These are phyloP conservation scores for Malus orientalis DNA, from an alignment of 306 rosid species.

Conservation along the genomic window DNA sequence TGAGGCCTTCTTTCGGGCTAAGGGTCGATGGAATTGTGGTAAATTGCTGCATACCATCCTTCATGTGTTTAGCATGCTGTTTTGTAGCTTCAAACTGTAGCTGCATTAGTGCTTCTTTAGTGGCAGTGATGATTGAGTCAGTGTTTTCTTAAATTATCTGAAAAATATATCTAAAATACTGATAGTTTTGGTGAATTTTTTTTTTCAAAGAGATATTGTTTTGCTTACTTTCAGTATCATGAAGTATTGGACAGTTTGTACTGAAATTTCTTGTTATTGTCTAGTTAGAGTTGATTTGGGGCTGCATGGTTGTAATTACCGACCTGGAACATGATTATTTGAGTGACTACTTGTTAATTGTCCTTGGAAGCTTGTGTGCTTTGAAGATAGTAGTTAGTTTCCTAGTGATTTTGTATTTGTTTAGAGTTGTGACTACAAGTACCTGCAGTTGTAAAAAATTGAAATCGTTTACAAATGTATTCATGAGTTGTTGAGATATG, in stretches of 20 bases:
- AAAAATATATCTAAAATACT: not conserved
- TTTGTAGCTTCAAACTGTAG: not conserved
- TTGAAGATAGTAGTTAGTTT: not conserved
- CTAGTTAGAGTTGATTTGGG: not conserved
- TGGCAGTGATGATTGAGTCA: not conserved
- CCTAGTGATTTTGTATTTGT: not conserved
- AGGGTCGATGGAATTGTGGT: constrained; percentile 99
- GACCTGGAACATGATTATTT: not conserved
- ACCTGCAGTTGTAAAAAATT: not conserved
- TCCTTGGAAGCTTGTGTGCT: not conserved
- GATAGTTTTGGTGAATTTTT: not conserved
- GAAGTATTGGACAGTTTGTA: not conserved
- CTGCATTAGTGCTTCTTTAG: not conserved
- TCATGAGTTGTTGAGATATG: not conserved
- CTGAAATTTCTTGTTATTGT: not conserved
- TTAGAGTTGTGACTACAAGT: not conserved
- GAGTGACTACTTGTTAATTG: not conserved
- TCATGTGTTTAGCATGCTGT: not conserved
- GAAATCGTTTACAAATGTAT: not conserved
- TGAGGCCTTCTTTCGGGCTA: constrained; percentile 86
- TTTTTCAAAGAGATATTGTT: not conserved
- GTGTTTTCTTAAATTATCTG: not conserved
- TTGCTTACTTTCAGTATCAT: not conserved
- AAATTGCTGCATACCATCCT: constrained; percentile 11
- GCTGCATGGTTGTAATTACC: not conserved